These are phyloP conservation scores for Coniochaeta sp. DNA, from an alignment of 2,329 filamentous ascomycete genomes.

Conservation along the genomic window DNA sequence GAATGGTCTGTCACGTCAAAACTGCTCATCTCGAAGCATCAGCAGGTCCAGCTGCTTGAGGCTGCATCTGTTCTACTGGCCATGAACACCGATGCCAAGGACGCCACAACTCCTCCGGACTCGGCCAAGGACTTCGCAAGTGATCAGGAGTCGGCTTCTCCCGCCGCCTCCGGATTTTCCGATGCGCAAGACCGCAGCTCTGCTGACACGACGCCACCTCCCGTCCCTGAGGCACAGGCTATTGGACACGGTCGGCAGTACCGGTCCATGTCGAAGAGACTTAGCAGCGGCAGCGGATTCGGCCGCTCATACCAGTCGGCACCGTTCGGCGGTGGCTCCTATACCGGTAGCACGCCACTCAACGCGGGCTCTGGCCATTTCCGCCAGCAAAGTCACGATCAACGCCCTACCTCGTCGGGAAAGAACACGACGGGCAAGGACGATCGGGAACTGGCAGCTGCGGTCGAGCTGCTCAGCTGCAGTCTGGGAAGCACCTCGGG, in stretches of 20 bases:
- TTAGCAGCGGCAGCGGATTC: conserved; percentile 50
- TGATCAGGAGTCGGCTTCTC: conserved; percentile 76
- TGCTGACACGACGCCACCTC: conserved; percentile 86
- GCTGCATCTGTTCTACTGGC: conserved; percentile 91
- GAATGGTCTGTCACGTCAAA: conserved; percentile 98
- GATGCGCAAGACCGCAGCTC: conserved; percentile 78
- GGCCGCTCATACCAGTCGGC: conserved; percentile 78
- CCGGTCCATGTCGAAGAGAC: conserved; percentile 46
- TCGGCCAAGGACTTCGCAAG: conserved; percentile 64
- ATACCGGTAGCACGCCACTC: conserved; percentile 44
- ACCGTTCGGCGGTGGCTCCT: conserved; percentile 47
- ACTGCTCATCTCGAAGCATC: conserved; percentile 96
- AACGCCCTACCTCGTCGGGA: conserved; percentile 72
- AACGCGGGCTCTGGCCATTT: conserved; percentile 48
- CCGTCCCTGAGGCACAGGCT: conserved; percentile 59
- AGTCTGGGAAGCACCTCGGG: conserved; percentile 75
- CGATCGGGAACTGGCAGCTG: conserved; percentile 81
- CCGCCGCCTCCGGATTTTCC: conserved; percentile 72
- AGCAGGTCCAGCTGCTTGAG: conserved; percentile 95
- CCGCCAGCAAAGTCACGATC: conserved; percentile 69
- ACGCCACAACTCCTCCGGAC: conserved; percentile 54
- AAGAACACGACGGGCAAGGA: conserved; percentile 70
- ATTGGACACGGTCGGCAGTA: conserved; percentile 40
- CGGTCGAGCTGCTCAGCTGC: conserved; percentile 83
- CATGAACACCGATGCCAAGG: conserved; percentile 59